Evolutionary conservation across 140 eudicot species (phyloP).

Genomic region (Anethum foeniculum): DNA sequence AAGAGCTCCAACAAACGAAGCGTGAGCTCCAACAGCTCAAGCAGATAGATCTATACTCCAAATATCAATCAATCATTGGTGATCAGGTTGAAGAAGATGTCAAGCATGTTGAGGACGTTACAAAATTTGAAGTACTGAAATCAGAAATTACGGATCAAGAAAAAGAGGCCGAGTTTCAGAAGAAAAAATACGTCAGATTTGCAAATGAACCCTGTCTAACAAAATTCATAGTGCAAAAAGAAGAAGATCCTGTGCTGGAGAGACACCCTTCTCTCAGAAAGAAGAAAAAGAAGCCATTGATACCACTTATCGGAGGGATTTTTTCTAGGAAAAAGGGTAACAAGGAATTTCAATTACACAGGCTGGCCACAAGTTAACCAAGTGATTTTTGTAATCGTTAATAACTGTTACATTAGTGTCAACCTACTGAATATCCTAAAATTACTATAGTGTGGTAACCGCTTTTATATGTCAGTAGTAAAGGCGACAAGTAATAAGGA

Average conservation of each 20-base stretch:
- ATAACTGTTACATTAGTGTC: not conserved
- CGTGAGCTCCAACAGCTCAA: conserved; percentile 6
- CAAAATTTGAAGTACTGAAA: not conserved
- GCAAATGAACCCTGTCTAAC: conserved; percentile 4
- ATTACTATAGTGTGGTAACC: not conserved
- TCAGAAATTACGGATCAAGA: not conserved
- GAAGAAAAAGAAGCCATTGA: conserved; percentile 7
- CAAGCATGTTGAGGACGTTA: conserved; percentile 7
- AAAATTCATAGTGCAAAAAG: not conserved
- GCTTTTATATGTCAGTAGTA: not conserved
- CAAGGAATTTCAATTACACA: not conserved
- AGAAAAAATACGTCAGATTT: not conserved
- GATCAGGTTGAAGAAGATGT: conserved; percentile 7
- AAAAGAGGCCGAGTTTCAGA: not conserved
- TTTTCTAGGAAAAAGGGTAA: conserved; percentile 4
- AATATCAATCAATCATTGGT: not conserved
- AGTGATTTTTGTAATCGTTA: not conserved
- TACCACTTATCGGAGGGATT: not conserved
- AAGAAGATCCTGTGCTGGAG: conserved; percentile 5
- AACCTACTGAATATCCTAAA: not conserved
- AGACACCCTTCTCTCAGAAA: conserved; percentile 8
- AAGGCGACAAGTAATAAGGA: not conserved
- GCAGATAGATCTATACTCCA: conserved; percentile 1
- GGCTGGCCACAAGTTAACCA: not conserved
- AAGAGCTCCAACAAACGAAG: conserved; percentile 5